Evolutionary conservation across 2,329 filamentous ascomycete species (phyloP), one percentile per base, ranked within the genome.

Genomic region (Scytalidium lignicola): DNA sequence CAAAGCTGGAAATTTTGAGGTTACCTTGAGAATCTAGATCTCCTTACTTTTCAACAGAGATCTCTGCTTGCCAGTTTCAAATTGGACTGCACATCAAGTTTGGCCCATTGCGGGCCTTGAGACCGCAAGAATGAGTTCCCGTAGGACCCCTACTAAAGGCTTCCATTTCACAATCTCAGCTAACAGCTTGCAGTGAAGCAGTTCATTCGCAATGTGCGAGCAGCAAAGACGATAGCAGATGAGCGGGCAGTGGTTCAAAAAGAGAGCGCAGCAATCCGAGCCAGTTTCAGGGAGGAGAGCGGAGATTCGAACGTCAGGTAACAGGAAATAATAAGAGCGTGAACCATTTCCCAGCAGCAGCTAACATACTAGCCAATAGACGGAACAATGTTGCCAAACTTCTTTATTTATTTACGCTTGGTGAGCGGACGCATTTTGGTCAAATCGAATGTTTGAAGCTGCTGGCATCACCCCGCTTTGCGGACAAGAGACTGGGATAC

Each of bases 361-460:
- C 55, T 60, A 41, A 60, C 53, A 45, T 41, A 22, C 46, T 23
- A 39, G 41, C 26, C 23, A 41, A 50, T 69, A 96, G 92, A 73
- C 85, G 93, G 67, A 99, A 99, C 76, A 99, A 99, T 79, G 93
- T 99, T 62, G 91, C 93, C 52, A 99, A 99, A 72, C 82, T 99
- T 29, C 81, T 99, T 37, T 99, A 99, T 68, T 88, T 99, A 53
- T 99, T 99, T 70, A 99, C 93, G 1, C 80, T 99, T 40, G 93
- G 93, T 56, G 93, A 99, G 73, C 83, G 93, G 63, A 99, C 93
- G 50, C 93, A 99, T 71, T 99, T 99, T 67, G 93, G 93, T 46
- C 93, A 99, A 76, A 99, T 99, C 66, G 93, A 99, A 82, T 99
- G 93, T 70, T 79, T 99, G 64, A 99, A 99, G 73, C 82, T 99